phyloP scores from a whole-genome alignment of 768 basidiomycete genomes.

The Calocera viscosa region DNA sequence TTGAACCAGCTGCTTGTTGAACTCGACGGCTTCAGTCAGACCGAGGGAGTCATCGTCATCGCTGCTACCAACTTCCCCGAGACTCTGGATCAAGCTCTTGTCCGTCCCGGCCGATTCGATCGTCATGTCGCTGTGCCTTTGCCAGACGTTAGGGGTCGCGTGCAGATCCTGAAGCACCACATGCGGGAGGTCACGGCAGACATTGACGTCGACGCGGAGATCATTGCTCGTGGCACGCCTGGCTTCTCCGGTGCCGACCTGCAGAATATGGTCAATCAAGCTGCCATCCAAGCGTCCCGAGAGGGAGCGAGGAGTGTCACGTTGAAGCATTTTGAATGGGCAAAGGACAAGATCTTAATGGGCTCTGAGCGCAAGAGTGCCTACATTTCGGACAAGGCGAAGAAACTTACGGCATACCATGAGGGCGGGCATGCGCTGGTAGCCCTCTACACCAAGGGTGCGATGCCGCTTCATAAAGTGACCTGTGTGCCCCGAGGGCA shows the following conservation, averaged over 20 bases:
- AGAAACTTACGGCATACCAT: slow-evolving; percentile 88
- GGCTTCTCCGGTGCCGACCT: slow-evolving; percentile 96
- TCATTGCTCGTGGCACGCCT: slow-evolving; percentile 85
- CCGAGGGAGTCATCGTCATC: slow-evolving; percentile 88
- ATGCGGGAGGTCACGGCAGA: slow-evolving; percentile 64
- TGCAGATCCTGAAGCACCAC: slow-evolving; percentile 87
- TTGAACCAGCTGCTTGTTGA: slow-evolving; percentile 94
- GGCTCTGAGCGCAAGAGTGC: slow-evolving; percentile 87
- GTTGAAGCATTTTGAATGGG: slow-evolving; percentile 91
- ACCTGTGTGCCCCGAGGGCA: slow-evolving; percentile 95
- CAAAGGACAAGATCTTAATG: slow-evolving; percentile 96
- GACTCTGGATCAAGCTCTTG: slow-evolving; percentile 80
- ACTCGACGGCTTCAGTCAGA: slow-evolving; percentile 91
- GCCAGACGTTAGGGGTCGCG: slow-evolving; percentile 83
- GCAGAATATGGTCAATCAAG: slow-evolving; percentile 93
- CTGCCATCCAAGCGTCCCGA: slow-evolving; percentile 88
- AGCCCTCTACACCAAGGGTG: slow-evolving; percentile 85
- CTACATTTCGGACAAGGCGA: slow-evolving; percentile 75
- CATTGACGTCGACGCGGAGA: slow-evolving; percentile 63
- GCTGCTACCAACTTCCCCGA: slow-evolving; percentile 98
- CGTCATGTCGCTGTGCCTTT: slow-evolving; percentile 82
- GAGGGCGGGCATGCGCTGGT: slow-evolving; percentile 95
- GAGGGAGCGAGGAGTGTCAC: slow-evolving; percentile 61
- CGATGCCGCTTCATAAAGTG: slow-evolving; percentile 95
- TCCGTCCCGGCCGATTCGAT: slow-evolving; percentile 94